Base-by-base conservation (phyloP, 2,329 filamentous ascomycete genomes). In the Stachybotrys echinatus region DNA sequence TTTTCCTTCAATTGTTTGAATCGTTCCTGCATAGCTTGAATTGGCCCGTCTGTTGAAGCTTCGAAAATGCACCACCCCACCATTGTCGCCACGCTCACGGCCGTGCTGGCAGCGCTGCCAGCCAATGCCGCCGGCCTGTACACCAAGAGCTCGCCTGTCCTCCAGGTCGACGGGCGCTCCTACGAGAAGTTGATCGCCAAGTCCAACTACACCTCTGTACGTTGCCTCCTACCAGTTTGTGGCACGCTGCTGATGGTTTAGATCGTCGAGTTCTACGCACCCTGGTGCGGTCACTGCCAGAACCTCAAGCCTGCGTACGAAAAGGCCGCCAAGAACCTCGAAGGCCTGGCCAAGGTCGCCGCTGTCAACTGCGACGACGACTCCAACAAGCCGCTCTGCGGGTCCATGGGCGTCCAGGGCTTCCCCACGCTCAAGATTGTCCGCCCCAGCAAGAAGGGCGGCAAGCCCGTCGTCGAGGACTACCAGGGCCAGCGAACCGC, bases 381-480 rank as follows among this genome's bases (percentile, higher is more conserved):
- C 48, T 73, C 77, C 56, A 99, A 97, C 79, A 97, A 97, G 75
- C 76, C 78, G 3, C 81, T 96, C 58, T 99, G 94, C 68, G 84
- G 86, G 44, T 72, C 77, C 58, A 88, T 96, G 81, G 92, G 91
- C 49, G 82, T 99, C 6, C 79, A 96, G 72, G 94, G 94, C 51
- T 99, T 96, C 73, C 94, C 94, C 1, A 97, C 94, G 1, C 77
- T 99, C 56, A 99, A 99, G 78, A 92, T 95, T 45, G 83, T 97
- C 48, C 85, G 84, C 20, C 94, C 94, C 0, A 83, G 87, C 55
- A 90, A 89, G 73, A 95, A 92, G 70, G 72, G 80, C 27, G 70
- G 72, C 34, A 87, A 85, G 64, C 87, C 94, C 2, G 77, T 83
- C 4, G 83, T 97, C 7, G 91, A 96, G 67, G 92, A 96, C 65